Base-by-base conservation (phyloP, 371 early-diverging fungal species). In the Rhizopus delemar region DNA sequence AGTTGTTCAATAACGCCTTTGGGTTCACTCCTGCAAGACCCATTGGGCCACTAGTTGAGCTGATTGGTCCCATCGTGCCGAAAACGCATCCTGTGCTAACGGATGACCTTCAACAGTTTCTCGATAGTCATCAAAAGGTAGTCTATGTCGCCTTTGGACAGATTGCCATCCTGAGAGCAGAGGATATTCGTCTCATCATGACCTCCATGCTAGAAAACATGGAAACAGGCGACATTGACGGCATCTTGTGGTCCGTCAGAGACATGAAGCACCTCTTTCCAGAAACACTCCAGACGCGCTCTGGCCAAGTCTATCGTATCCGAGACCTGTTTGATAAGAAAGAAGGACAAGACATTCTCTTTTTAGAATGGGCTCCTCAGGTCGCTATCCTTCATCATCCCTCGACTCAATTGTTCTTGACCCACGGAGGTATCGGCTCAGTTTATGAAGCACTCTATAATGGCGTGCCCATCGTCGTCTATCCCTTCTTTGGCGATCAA, bases 401-500 rank as follows among this genome's bases (percentile, higher is more conserved):
- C 5, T 60, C 71, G 2, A 66, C 67, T 3, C 22, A 34, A 7
- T 32, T 72, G 1, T 80, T 77, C 53, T 34, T 80, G 0, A 64
- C 68, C 5, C 75, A 77, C 50, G 71, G 77, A 34, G 81, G 81
- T 16, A 46, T 57, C 4, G 74, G 62, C 2, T 72, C 73, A 3
- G 28, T 69, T 11, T 66, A 66, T 39, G 81, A 80, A 59, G 63
- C 71, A 1, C 29, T 72, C 0, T 70, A 66, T 49, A 41, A 64
- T 33, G 76, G 76, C 13, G 61, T 54, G 15, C 74, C 63, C 1
- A 52, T 72, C 15, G 48, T 72, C 2, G 48, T 74, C 4, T 62
- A 60, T 12, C 81, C 81, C 0, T 75, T 73, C 53, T 75, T 75
- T 52, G 69, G 60, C 0, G 81, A 80, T 49, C 81, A 80, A 41